Evolutionary conservation across 2,329 filamentous ascomycete species (phyloP).

Genomic region (Trichophyton equinum): DNA sequence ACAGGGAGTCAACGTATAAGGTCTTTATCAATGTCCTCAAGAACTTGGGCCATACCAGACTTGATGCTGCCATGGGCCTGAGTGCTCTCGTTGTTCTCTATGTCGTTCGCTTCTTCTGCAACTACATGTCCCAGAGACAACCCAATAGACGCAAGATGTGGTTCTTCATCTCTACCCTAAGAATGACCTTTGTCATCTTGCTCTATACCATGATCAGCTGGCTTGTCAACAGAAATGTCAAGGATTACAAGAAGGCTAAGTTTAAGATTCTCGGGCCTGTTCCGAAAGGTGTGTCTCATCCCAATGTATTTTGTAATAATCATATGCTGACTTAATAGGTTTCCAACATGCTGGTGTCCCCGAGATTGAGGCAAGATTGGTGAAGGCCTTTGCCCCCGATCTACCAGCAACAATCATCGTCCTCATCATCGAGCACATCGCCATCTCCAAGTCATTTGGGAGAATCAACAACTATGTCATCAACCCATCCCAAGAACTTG

Average conservation of each 20-base stretch:
- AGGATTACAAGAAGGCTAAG: slow-evolving; percentile 31
- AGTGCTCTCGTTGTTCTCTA: slow-evolving; percentile 45
- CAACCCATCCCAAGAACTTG: slow-evolving; percentile 53
- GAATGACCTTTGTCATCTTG: slow-evolving; percentile 48
- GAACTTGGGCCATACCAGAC: slow-evolving; percentile 44
- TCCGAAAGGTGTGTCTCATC: slow-evolving; percentile 32
- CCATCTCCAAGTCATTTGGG: slow-evolving; percentile 52
- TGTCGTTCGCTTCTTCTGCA: slow-evolving; percentile 45
- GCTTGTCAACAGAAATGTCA: slow-evolving; percentile 43
- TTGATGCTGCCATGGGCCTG: slow-evolving; percentile 49
- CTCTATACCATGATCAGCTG: slow-evolving; percentile 54
- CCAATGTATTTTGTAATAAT: neutral
- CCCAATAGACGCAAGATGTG: slow-evolving; percentile 46
- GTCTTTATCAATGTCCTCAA: slow-evolving; percentile 49
- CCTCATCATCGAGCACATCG: slow-evolving; percentile 50
- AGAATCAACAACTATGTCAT: slow-evolving; percentile 50
- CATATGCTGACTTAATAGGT: slow-evolving; percentile 5
- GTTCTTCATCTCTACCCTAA: slow-evolving; percentile 47
- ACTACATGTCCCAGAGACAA: slow-evolving; percentile 34
- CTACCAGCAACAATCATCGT: slow-evolving; percentile 51
- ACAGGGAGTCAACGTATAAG: slow-evolving; percentile 36
- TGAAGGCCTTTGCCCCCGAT: slow-evolving; percentile 42
- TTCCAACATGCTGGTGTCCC: slow-evolving; percentile 42
- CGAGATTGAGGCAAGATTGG: slow-evolving; percentile 27
- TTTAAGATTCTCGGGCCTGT: slow-evolving; percentile 48